Conservation (phyloP, 2,329 filamentous ascomycete genomes). For the Colletotrichum magnum region DNA sequence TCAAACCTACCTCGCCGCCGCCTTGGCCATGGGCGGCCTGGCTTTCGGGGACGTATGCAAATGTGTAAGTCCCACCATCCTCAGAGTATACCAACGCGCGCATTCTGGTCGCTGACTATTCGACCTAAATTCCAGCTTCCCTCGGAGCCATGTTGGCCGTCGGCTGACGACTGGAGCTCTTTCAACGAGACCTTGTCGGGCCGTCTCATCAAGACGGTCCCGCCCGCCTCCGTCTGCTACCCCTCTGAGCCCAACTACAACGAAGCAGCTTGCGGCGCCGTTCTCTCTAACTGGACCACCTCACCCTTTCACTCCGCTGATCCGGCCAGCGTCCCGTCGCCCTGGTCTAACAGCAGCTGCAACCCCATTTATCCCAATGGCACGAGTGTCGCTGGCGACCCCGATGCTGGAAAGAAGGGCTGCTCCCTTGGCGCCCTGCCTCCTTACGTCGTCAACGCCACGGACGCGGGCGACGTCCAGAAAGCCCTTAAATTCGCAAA, state of each 20-base stretch:
- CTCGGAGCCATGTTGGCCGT: constrained; percentile 58
- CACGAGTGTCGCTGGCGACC: constrained; percentile 47
- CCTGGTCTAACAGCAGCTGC: constrained; percentile 53
- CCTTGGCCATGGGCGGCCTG: background rate
- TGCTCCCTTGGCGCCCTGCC: constrained; percentile 42
- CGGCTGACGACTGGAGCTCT: constrained; percentile 56
- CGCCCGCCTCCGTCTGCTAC: constrained; percentile 59
- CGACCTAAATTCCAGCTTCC: constrained; percentile 48
- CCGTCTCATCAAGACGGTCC: constrained; percentile 64
- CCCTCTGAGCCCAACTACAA: constrained; percentile 52
- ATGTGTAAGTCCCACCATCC: background rate
- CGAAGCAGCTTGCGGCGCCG: constrained; percentile 54
- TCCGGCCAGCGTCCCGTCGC: background rate
- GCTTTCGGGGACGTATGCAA: background rate
- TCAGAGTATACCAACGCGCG: background rate
- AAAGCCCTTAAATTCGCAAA: constrained; percentile 54
- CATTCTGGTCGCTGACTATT: background rate
- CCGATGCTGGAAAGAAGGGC: constrained; percentile 17
- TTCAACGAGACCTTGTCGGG: constrained; percentile 68
- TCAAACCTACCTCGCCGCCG: no score
- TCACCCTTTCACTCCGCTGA: constrained; percentile 49
- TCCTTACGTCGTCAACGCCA: constrained; percentile 45
- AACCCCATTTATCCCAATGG: constrained; percentile 54
- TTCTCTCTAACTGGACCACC: constrained; percentile 53
- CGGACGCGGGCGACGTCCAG: constrained; percentile 36